Conservation (phyloP, 768 basidiomycete species). For the Mycena latifolia region DNA sequence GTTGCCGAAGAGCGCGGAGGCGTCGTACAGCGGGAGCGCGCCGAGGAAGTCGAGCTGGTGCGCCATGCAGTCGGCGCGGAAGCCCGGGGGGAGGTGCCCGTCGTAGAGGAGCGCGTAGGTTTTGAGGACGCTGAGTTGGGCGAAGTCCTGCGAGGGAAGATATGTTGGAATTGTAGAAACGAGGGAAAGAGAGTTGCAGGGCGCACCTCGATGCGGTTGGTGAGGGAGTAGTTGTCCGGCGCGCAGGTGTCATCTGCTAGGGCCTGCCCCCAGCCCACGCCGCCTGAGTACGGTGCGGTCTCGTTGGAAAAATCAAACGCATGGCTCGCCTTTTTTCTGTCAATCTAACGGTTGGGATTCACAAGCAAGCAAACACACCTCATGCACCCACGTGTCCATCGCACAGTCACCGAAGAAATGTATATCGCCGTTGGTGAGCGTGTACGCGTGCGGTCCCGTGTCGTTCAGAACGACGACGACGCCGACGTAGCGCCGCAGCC, state of each 20-base stretch:
- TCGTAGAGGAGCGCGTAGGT: constrained; percentile 12
- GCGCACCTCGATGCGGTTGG: constrained; percentile 42
- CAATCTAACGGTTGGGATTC: not conserved
- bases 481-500: constrained; percentile 43
- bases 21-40: constrained; percentile 5
- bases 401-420: constrained; percentile 15
- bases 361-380: constrained; percentile 8
- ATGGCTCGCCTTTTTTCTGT: constrained; percentile 40
- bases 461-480: constrained; percentile 34
- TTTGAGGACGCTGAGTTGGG: not conserved
- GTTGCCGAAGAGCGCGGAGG: constrained; percentile 23
- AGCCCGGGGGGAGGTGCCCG: constrained; percentile 10
- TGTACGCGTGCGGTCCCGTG: constrained; percentile 40
- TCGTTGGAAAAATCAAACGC: constrained; percentile 44
- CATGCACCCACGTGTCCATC: constrained; percentile 22
- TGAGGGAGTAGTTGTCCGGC: constrained; percentile 45
- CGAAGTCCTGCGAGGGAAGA: constrained; percentile 8
- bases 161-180: too few species aligned
- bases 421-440: constrained; percentile 38
- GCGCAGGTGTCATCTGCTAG: constrained; percentile 44
- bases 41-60: constrained; percentile 25
- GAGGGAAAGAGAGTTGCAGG: too few species aligned
- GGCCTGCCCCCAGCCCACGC: constrained; percentile 38
- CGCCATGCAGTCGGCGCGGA: constrained; percentile 15
- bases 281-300: constrained; percentile 36